Evolutionary conservation across 129 eudicot species (phyloP), one percentile per base, ranked within the genome.

Genomic region (Artemisia argyi): DNA sequence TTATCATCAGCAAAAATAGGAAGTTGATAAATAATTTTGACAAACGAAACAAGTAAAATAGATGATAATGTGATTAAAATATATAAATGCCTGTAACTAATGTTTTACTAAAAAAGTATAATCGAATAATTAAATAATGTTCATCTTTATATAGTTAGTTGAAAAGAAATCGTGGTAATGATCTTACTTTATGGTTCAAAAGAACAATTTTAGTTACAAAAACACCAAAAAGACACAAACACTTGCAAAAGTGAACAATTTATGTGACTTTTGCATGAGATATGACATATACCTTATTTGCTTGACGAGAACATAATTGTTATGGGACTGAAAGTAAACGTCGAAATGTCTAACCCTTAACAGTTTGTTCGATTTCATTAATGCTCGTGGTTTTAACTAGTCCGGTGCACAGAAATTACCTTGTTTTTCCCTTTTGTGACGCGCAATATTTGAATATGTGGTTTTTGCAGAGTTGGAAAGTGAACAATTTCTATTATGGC

Each of bases 391-490:
- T 30, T 30, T 30, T 30, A 30, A 30, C 46, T 39, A 39, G 10
- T 39, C 10, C 46, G 2, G 9, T 39, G 46, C 8, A 39, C 10
- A 39, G 10, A 39, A 39, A 2, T 39, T 39, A 39, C 46, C 46
- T 39, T 8, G 46, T 39, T 39, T 39, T 39, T 39, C 10, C 12
- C 13, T 51, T 54, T 69, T 69, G 17, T 35, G 19, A 17, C 20
- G 1, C 39, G 17, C 7, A 3, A 51, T 53, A 4, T n/a, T 52
- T 0, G 24, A 46, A 53, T 50, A 20, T 30, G 24, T 15, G 57
- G 24, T 5, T 71, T 2, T 20, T 73, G 66, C 77, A 92, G 97
- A 85, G 85, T 70, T 78, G 88, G 85, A 85, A 26, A 13, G 71
- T 89, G 10, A 60, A 81, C 17, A 82, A 73, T 64, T 78, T 88